A percentile compares a stretch with the other conserved stretches of the same genome.
phyloP scores from a whole-genome alignment of 1,139 yeast species.

The Pichia sp. region DNA sequence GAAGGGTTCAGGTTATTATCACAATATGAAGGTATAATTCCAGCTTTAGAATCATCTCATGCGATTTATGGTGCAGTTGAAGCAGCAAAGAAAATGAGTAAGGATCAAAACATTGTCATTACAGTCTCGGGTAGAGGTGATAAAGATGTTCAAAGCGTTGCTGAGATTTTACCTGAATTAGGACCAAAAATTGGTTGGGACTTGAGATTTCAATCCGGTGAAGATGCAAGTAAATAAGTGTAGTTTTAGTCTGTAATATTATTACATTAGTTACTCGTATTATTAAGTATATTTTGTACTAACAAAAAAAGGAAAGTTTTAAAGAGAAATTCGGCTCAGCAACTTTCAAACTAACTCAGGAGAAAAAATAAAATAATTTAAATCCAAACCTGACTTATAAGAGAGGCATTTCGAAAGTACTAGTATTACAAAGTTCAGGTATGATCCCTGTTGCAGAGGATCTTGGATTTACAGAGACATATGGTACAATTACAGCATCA shows the following conservation, averaged over 20 bases:
- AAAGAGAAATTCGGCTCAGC: no score
- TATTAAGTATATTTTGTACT: no score
- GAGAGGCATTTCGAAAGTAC: no score
- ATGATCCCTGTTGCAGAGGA: slow-evolving; percentile 13
- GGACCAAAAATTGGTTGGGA: slow-evolving; percentile 97
- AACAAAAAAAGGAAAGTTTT: no score
- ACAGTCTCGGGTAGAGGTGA: slow-evolving; percentile 98
- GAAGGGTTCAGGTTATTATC: slow-evolving; percentile 82
- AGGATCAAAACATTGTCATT: slow-evolving; percentile 76
- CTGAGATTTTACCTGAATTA: slow-evolving; percentile 79
- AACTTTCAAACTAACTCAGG: no score
- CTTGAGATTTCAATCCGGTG: slow-evolving; percentile 64
- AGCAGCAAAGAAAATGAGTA: slow-evolving; percentile 72
- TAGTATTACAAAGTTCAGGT: no score
- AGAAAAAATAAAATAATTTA: no score
- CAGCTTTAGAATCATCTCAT: slow-evolving; percentile 96
- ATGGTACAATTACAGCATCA: slow-evolving; percentile 7
- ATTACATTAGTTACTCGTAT: no score
- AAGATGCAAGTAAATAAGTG: slow-evolving; percentile 25
- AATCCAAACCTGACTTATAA: no score
- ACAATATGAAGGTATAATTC: slow-evolving; percentile 95
- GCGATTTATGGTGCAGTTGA: slow-evolving; percentile 89
- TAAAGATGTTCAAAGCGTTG: slow-evolving; percentile 96
- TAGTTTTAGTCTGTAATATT: no score
- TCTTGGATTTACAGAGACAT: slow-evolving; percentile 13